phyloP scores from a whole-genome alignment of 2,329 filamentous ascomycete species.

The Phaeosphaeria sp. region DNA sequence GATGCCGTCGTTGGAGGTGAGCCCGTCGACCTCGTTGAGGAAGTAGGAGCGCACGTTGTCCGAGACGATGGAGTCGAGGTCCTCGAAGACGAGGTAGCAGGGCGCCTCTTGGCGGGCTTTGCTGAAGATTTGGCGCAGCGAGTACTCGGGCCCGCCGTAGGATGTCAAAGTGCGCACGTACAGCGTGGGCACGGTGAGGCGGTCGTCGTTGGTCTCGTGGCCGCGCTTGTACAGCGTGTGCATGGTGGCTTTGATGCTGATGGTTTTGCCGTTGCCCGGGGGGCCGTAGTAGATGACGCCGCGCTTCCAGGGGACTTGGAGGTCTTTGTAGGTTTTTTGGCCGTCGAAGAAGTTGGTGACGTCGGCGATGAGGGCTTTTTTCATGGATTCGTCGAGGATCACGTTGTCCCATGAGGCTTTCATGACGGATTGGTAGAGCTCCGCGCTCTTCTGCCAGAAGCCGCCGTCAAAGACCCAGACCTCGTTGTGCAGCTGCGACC shows the following conservation, averaged over 20 bases:
- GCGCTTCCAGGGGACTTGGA: constrained; percentile 75
- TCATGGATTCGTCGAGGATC: constrained; percentile 70
- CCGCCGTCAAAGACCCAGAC: constrained; percentile 72
- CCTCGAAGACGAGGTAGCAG: constrained; percentile 75
- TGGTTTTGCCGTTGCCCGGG: constrained; percentile 71
- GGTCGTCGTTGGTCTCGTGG: constrained; percentile 34
- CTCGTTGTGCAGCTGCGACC: constrained; percentile 65
- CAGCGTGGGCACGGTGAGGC: constrained; percentile 60
- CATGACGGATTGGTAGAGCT: constrained; percentile 62
- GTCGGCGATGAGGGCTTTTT: constrained; percentile 68
- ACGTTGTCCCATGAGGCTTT: constrained; percentile 68
- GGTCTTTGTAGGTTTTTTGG: constrained; percentile 63
- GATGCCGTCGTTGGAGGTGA: constrained; percentile 73
- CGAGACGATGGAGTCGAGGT: constrained; percentile 71
- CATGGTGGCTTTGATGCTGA: constrained; percentile 75
- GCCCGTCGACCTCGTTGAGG: constrained; percentile 75
- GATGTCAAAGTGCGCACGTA: constrained; percentile 60
- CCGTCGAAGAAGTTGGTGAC: constrained; percentile 70
- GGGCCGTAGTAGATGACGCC: constrained; percentile 73
- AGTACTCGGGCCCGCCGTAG: constrained; percentile 61
- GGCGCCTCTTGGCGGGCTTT: constrained; percentile 69
- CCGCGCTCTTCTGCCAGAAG: constrained; percentile 67
- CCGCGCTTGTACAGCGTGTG: constrained; percentile 64
- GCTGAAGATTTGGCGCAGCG: constrained; percentile 44
- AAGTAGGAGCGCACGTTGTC: constrained; percentile 71